Evolutionary conservation across 1,284 basidiomycete genomes (phyloP).

Genomic region (Apiotrichum domesticum): DNA sequence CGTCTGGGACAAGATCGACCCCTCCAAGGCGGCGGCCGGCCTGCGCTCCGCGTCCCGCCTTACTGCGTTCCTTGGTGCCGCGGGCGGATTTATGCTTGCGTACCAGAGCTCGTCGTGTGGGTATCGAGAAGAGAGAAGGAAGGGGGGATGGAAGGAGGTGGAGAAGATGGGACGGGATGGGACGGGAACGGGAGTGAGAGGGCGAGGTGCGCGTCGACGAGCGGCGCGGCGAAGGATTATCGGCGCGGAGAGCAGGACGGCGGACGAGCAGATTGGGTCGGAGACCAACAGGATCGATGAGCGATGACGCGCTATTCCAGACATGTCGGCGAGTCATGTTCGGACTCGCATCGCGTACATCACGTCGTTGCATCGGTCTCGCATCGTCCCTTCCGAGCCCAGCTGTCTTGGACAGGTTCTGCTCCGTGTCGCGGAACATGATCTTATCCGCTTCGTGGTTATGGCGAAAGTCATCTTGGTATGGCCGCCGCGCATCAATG

Average conservation of each 20-base stretch:
- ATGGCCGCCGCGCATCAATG: no score
- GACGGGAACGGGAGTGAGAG: neutral
- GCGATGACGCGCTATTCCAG: no score
- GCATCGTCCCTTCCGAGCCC: no score
- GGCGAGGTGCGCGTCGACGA: neutral
- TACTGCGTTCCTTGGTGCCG: slow-evolving; percentile 60
- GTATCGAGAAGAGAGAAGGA: slow-evolving; percentile 35
- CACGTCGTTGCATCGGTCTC: no score
- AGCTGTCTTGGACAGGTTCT: no score
- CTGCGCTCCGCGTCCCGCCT: slow-evolving; percentile 48
- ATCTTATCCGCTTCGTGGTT: no score
- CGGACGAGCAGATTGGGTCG: neutral
- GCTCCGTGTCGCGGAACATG: no score
- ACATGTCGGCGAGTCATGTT: no score
- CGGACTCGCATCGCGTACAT: no score
- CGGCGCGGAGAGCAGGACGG: neutral
- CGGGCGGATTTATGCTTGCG: slow-evolving; percentile 86
- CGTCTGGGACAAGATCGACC: slow-evolving; percentile 20
- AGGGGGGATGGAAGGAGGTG: neutral
- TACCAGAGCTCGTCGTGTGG: slow-evolving; percentile 83
- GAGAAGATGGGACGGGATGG: neutral
- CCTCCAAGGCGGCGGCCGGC: slow-evolving; percentile 34
- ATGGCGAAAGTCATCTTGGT: no score
- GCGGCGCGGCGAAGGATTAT: neutral
- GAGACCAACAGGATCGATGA: no score